A percentile compares a stretch with the other conserved stretches of the same genome.
Conservation (phyloP, 1,284 basidiomycete species). For the Fomitopsis betulina region DNA sequence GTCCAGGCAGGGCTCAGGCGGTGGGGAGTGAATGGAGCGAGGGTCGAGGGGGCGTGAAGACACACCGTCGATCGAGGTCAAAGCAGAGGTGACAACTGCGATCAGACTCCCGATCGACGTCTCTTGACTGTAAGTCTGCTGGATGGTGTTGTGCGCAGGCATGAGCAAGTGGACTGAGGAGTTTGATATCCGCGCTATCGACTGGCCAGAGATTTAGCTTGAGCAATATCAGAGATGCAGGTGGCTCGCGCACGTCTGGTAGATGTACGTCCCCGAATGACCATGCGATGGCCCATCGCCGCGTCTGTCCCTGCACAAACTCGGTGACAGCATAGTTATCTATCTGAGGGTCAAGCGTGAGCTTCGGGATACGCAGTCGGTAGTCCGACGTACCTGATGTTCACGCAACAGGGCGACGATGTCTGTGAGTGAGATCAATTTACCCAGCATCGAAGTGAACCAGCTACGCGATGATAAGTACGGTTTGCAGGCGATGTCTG, state of each 20-base stretch:
- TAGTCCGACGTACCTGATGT: conserved; percentile 37
- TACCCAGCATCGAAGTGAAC: conserved; percentile 93
- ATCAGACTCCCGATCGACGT: conserved; percentile 15
- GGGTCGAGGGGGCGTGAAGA: conserved; percentile 2
- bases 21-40: conserved; percentile 1
- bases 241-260: conserved; percentile 60
- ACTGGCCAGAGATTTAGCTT: conserved; percentile 28
- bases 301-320: conserved; percentile 81
- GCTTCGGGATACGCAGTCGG: background rate
- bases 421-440: conserved; percentile 65
- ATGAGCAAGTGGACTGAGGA: conserved; percentile 42
- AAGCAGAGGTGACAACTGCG: conserved; percentile 23
- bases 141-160: conserved; percentile 51
- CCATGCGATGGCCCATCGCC: conserved; percentile 90
- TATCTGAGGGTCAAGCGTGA: conserved; percentile 44
- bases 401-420: conserved; percentile 56
- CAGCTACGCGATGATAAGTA: conserved; percentile 45
- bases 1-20: background rate
- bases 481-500: background rate
- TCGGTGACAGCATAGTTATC: conserved; percentile 83
- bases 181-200: conserved; percentile 45
- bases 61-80: conserved; percentile 33
- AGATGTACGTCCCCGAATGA: conserved; percentile 61
- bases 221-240: conserved; percentile 2
- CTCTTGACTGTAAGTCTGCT: conserved; percentile 30